These are phyloP conservation scores for Calocybe cyanea DNA, from an alignment of 768 basidiomycete genomes.

Conservation along the genomic window DNA sequence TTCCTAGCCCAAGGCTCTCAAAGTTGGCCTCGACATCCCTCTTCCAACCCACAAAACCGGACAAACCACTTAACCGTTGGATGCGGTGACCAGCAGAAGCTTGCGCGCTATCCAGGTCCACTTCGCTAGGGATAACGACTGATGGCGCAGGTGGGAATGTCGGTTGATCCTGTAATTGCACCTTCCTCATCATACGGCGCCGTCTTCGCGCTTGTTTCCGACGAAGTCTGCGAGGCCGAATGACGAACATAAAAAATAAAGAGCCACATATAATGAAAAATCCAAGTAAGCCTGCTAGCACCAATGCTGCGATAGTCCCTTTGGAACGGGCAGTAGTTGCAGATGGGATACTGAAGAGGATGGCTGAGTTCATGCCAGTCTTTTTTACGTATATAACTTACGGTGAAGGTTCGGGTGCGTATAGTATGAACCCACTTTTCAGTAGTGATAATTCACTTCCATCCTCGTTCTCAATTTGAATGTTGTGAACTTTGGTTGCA, in stretches of 20 bases:
- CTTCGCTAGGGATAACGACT: slow-evolving; percentile 2
- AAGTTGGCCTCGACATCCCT: slow-evolving; percentile 33
- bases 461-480: slow-evolving; percentile 56
- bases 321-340: slow-evolving; percentile 25
- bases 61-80: slow-evolving; percentile 27
- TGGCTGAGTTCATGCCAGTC: no score
- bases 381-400: slow-evolving; percentile 14
- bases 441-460: slow-evolving; percentile 46
- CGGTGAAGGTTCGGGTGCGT: slow-evolving; percentile 25
- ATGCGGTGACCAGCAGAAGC: slow-evolving; percentile 7
- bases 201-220: slow-evolving; percentile 15
- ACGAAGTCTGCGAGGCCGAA: slow-evolving; percentile 42
- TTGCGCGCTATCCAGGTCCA: slow-evolving; percentile 11
- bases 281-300: slow-evolving; percentile 51
- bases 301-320: slow-evolving; percentile 67
- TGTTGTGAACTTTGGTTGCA: slow-evolving; percentile 39
- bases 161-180: slow-evolving; percentile 16
- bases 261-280: slow-evolving; percentile 38
- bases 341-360: background rate
- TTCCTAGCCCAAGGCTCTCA: slow-evolving; percentile 30
- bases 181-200: slow-evolving; percentile 4
- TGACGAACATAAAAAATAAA: slow-evolving; percentile 41
- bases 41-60: slow-evolving; percentile 43
- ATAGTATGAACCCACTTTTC: slow-evolving; percentile 48
- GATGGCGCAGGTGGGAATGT: slow-evolving; percentile 20